These are phyloP conservation scores for Pseudogymnoascus sp. DNA, from an alignment of 2,329 filamentous ascomycete genomes.

Conservation along the genomic window DNA sequence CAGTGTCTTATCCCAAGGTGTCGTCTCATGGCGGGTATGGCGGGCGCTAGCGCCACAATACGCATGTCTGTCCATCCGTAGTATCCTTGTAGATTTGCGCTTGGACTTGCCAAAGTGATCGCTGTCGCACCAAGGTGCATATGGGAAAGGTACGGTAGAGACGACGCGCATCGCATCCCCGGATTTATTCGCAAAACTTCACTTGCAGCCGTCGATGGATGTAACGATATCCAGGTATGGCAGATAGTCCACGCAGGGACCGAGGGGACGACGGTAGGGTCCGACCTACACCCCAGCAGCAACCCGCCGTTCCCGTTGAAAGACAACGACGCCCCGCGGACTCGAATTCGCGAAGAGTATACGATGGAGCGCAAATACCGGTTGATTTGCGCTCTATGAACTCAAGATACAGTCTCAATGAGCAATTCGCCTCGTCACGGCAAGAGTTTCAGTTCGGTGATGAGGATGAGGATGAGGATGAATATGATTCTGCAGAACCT, in stretches of 20 bases:
- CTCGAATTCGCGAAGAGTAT: not conserved
- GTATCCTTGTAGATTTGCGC: not conserved
- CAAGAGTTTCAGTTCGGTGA: conserved; percentile 11
- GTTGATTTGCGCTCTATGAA: conserved; percentile 7
- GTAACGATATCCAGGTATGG: not conserved
- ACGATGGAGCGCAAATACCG: not conserved
- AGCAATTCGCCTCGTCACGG: conserved; percentile 11
- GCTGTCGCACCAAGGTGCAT: not conserved
- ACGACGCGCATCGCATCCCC: not conserved
- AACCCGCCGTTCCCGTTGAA: not conserved
- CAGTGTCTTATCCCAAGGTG: not conserved
- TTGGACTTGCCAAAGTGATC: not conserved
- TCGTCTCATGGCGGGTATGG: conserved; percentile 7
- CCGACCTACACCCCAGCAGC: not conserved
- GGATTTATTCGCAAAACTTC: not conserved
- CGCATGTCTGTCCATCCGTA: not conserved
- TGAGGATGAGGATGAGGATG: not conserved
- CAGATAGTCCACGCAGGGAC: not conserved
- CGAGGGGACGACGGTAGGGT: not conserved
- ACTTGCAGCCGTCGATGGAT: not conserved
- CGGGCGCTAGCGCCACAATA: not conserved
- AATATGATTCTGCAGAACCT: not conserved
- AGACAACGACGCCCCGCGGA: not conserved
- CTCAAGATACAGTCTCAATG: conserved; percentile 12
- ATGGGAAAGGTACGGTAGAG: not conserved